A percentile compares a stretch with the other conserved stretches of the same genome.
phyloP scores from a whole-genome alignment of 306 rosid species.

The Cicer pinnatifidum region DNA sequence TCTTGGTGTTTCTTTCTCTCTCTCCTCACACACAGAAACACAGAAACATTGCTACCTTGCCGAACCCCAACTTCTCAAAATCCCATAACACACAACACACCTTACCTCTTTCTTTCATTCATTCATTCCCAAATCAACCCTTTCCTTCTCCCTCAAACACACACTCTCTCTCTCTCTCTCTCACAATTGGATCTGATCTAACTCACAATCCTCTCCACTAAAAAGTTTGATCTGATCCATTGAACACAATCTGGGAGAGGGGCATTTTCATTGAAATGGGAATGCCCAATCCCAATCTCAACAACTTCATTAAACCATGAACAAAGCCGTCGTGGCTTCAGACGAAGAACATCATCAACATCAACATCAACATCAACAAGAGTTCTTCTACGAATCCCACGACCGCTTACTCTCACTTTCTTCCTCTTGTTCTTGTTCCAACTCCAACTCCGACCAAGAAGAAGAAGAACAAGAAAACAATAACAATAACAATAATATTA shows the following conservation, averaged over 20 bases:
- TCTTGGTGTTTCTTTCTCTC: slow-evolving; percentile 9
- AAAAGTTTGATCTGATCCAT: not conserved
- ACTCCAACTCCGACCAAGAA: slow-evolving; percentile 66
- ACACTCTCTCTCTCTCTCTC: not conserved
- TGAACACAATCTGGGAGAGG: not conserved
- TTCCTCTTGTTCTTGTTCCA: slow-evolving; percentile 85
- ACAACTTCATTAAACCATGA: slow-evolving; percentile 56
- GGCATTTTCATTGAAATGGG: slow-evolving; percentile 76
- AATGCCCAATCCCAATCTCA: slow-evolving; percentile 60
- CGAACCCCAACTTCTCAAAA: slow-evolving; percentile 54
- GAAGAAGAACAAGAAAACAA: not conserved
- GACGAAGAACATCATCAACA: slow-evolving; percentile 58
- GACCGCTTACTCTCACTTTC: slow-evolving; percentile 87
- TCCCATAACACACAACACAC: slow-evolving; percentile 13
- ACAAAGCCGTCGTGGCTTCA: slow-evolving; percentile 52
- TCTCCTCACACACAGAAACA: slow-evolving; percentile 16
- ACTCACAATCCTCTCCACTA: not conserved
- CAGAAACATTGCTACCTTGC: slow-evolving; percentile 50
- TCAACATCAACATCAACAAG: slow-evolving; percentile 45
- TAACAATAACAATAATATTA: not conserved
- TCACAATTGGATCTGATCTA: slow-evolving; percentile 19
- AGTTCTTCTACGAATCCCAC: slow-evolving; percentile 84
- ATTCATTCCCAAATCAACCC: slow-evolving; percentile 54
- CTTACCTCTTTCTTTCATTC: not conserved
- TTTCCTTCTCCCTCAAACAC: too few species aligned